These are phyloP conservation scores for Termitomyces sp. DNA, from an alignment of 768 basidiomycete genomes.

Conservation along the genomic window DNA sequence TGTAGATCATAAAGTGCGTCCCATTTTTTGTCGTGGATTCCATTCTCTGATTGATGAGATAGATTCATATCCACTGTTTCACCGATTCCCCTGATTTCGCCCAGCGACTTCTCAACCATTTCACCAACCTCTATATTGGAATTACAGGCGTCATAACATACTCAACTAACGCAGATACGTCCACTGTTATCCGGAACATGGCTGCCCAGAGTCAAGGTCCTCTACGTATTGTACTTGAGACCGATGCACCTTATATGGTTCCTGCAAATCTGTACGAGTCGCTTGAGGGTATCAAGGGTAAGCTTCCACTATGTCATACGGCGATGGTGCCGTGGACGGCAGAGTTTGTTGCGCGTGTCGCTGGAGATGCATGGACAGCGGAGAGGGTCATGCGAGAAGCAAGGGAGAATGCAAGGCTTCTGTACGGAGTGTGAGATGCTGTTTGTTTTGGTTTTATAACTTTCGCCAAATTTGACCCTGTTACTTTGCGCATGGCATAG, in stretches of 20 bases:
- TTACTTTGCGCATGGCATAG: not conserved
- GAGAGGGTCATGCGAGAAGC: conserved; percentile 55
- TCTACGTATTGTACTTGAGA: conserved; percentile 64
- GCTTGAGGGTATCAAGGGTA: conserved; percentile 47
- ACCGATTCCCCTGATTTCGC: conserved; percentile 79
- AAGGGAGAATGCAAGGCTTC: conserved; percentile 53
- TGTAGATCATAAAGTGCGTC: conserved; percentile 53
- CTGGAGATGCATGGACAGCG: conserved; percentile 42
- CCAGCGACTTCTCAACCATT: conserved; percentile 61
- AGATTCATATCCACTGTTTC: conserved; percentile 89
- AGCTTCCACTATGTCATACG: conserved; percentile 66
- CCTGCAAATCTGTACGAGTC: conserved; percentile 66
- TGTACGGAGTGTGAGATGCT: conserved; percentile 51
- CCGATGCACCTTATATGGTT: conserved; percentile 86
- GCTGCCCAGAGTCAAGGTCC: conserved; percentile 18
- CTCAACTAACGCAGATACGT: conserved; percentile 66
- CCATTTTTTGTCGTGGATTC: not conserved
- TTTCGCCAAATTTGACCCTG: not conserved
- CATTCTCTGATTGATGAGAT: not conserved
- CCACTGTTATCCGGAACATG: conserved; percentile 58
- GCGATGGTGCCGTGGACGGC: conserved; percentile 88
- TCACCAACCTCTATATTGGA: conserved; percentile 79
- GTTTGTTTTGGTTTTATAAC: not conserved
- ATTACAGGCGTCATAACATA: conserved; percentile 86
- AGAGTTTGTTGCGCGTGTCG: conserved; percentile 55